Evolutionary conservation across 1,284 basidiomycete genomes (phyloP).

Genomic region (Bjerkandera adusta): DNA sequence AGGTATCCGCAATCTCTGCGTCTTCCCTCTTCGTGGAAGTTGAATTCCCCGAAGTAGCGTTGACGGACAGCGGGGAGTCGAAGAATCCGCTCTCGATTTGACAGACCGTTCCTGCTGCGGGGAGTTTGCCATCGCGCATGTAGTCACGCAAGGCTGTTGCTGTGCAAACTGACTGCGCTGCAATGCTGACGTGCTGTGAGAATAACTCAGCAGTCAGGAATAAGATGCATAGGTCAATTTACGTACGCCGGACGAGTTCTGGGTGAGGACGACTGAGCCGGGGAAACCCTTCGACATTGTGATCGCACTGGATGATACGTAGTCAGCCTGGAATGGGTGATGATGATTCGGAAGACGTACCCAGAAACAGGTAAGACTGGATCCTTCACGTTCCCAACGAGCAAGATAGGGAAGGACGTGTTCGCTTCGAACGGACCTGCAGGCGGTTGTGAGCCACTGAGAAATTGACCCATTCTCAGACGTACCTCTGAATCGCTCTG

Average conservation of each 20-base stretch:
- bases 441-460: too few species aligned
- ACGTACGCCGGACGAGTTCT: slow-evolving; percentile 10
- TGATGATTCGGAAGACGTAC: slow-evolving; percentile 2
- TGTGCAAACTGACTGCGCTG: slow-evolving; percentile 3
- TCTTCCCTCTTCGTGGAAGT: too few species aligned
- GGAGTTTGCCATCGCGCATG: slow-evolving; percentile 11
- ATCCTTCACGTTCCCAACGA: slow-evolving; percentile 18
- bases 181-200: too few species aligned
- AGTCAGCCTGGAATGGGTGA: neutral
- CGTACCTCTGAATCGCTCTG: slow-evolving; percentile 14
- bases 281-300: slow-evolving; percentile 5
- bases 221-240: too few species aligned
- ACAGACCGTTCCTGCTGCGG: slow-evolving; percentile 9
- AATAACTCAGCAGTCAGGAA: too few species aligned
- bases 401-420: slow-evolving; percentile 12
- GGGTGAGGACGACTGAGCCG: slow-evolving; percentile 7
- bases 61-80: too few species aligned
- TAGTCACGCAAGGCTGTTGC: slow-evolving; percentile 6
- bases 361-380: slow-evolving; percentile 14
- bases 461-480: neutral
- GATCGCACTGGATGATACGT: slow-evolving; percentile 1
- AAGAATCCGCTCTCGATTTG: slow-evolving; percentile 4
- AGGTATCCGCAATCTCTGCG: too few species aligned
- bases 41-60: too few species aligned
- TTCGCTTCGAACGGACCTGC: slow-evolving; percentile 12